Conservation (phyloP, 2,329 filamentous ascomycete genomes). For the Penicillium nordicum region DNA sequence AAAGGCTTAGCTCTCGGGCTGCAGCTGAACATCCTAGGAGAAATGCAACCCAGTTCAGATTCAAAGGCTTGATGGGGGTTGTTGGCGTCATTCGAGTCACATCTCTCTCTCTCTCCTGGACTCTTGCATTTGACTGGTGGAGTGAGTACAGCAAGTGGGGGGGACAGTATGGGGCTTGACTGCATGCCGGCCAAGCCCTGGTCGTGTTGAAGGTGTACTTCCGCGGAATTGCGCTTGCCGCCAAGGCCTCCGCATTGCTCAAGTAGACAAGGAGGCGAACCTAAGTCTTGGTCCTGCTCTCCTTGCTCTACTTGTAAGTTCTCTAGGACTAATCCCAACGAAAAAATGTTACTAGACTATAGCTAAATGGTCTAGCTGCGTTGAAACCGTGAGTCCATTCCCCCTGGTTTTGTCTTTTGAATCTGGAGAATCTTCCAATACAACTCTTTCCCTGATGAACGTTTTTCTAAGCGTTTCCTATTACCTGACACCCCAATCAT, state of each 20-base stretch:
- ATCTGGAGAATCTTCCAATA: not conserved
- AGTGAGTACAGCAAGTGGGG: not conserved
- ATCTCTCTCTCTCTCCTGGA: not conserved
- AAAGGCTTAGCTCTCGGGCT: conserved; percentile 17
- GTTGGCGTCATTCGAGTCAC: not conserved
- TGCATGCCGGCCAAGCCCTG: conserved; percentile 2
- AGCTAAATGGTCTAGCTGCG: not conserved
- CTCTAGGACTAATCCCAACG: not conserved
- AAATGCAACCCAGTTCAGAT: not conserved
- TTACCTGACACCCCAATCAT: conserved; percentile 8
- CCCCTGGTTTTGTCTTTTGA: not conserved
- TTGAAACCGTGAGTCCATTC: not conserved
- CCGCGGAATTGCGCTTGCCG: not conserved
- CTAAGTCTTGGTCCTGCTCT: not conserved
- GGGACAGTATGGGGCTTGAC: not conserved
- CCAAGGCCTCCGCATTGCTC: conserved; percentile 5
- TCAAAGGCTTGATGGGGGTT: not conserved
- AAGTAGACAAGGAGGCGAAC: not conserved
- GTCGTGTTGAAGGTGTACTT: not conserved
- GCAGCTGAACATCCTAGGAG: not conserved
- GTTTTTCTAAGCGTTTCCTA: conserved; percentile 10
- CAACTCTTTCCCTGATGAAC: conserved; percentile 4
- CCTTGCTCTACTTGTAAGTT: not conserved
- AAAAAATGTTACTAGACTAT: not conserved
- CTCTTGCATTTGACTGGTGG: not conserved